These are phyloP conservation scores for Rosa hybrid DNA, from an alignment of 331 rosid species.

Conservation along the genomic window DNA sequence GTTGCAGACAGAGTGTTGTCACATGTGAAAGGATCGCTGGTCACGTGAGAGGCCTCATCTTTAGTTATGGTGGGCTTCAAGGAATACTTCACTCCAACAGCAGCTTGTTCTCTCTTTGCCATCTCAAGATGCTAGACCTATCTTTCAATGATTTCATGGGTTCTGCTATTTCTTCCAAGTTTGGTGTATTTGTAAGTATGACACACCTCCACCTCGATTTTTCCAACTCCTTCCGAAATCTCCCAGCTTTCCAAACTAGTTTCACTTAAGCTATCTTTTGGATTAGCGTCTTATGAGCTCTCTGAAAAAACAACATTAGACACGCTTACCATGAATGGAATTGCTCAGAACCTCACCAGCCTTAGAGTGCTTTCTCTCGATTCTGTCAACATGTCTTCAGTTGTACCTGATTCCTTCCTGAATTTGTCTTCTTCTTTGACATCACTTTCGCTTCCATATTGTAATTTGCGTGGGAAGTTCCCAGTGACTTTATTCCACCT, in stretches of 20 bases:
- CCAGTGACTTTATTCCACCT: not conserved
- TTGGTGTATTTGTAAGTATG: conserved; percentile 14
- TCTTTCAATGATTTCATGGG: not conserved
- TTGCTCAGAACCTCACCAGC: conserved; percentile 15
- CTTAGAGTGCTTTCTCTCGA: not conserved
- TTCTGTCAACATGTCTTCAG: not conserved
- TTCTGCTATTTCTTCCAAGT: not conserved
- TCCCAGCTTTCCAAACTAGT: conserved; percentile 2
- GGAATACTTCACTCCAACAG: conserved; percentile 14
- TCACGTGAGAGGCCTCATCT: conserved; percentile 14
- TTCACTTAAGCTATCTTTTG: not conserved
- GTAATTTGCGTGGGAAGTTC: conserved; percentile 1
- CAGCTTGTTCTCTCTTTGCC: conserved; percentile 26
- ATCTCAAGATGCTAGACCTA: conserved; percentile 10
- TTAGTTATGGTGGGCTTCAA: conserved; percentile 2
- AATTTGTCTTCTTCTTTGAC: conserved; percentile 40
- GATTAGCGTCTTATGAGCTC: not conserved
- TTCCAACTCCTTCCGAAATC: not conserved
- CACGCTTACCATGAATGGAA: not conserved
- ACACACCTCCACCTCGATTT: not conserved
- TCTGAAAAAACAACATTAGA: not conserved
- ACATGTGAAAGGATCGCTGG: conserved; percentile 21
- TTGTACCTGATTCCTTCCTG: not conserved
- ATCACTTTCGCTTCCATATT: rapidly evolving
- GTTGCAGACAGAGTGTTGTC: conserved; percentile 32